Evolutionary conservation across 257 asterid genomes (phyloP), one percentile per base, ranked within the genome.

Genomic region (Lantana camara): DNA sequence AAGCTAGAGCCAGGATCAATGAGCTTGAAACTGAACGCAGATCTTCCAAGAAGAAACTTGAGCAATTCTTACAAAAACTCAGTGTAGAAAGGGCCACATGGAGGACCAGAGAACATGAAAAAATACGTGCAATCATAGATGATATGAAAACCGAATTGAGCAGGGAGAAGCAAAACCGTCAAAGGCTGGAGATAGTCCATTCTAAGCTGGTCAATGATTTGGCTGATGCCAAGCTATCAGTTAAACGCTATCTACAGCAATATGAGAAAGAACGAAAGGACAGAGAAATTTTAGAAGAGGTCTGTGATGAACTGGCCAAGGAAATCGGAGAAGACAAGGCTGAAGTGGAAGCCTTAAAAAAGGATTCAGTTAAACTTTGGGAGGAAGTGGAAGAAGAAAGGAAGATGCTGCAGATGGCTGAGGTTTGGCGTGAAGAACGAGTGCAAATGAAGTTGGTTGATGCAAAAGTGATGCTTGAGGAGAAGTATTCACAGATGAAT

Each of bases 341-440:
- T 10, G 90, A 83, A 51, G 76, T 77, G 10, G 87, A 85, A 59
- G 82, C 80, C 4, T 37, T 83, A 17, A 83, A 74, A 69, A 73
- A 80, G 38, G 89, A 82, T 61, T 73, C 83, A 0, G 73, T 75
- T 75, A 78, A 67, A 45, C 69, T 80, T 40, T 80, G 74, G 9
- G 90, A 83, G 54, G 94, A 83, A 65, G 82, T 85, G 0, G 94
- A 85, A 15, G 94, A 85, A 54, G 94, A 85, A 77, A 72, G 88
- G 75, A 83, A 62, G 64, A 85, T 85, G 94, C 44, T 85, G 74
- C 94, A 85, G 67, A 76, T 85, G 88, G 94, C 87, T 5, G 94
- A 85, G 78, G 88, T 85, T 63, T 85, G 94, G 94, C 85, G 94
- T 0, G 94, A 85, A 63, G 94, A 85, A 60, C 82, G 94, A 0